Evolutionary conservation across 208 protist species (phyloP).

Genomic region (Trichomonas vaginalis): DNA sequence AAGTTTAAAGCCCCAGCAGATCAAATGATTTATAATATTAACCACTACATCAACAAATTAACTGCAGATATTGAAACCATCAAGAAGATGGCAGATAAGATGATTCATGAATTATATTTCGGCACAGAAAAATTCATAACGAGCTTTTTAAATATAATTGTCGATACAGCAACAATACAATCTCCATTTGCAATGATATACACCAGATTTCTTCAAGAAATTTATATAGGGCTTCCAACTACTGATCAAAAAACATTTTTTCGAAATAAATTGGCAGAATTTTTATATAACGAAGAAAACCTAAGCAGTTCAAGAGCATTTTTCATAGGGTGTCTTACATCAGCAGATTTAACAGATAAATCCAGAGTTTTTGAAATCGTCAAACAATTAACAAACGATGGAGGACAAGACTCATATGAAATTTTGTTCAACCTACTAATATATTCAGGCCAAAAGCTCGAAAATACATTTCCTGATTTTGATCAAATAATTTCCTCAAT

Average conservation of each 20-base stretch:
- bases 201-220: not conserved
- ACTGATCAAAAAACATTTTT: not conserved
- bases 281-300: not conserved
- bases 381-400: not conserved
- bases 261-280: not conserved
- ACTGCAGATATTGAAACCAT: not conserved
- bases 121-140: not conserved
- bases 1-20: not conserved
- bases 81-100: not conserved
- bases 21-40: not conserved
- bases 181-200: not conserved
- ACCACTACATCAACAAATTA: not conserved
- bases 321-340: not conserved
- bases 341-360: not conserved
- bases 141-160: not conserved
- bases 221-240: not conserved
- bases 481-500: not conserved
- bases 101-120: not conserved
- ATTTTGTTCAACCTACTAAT: not conserved
- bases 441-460: not conserved
- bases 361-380: not conserved
- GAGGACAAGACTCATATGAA: not conserved
- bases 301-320: not conserved
- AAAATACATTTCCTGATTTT: not conserved
- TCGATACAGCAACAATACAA: not conserved